phyloP scores from a whole-genome alignment of 1,284 basidiomycete genomes.

The Fomitopsis pinicola region DNA sequence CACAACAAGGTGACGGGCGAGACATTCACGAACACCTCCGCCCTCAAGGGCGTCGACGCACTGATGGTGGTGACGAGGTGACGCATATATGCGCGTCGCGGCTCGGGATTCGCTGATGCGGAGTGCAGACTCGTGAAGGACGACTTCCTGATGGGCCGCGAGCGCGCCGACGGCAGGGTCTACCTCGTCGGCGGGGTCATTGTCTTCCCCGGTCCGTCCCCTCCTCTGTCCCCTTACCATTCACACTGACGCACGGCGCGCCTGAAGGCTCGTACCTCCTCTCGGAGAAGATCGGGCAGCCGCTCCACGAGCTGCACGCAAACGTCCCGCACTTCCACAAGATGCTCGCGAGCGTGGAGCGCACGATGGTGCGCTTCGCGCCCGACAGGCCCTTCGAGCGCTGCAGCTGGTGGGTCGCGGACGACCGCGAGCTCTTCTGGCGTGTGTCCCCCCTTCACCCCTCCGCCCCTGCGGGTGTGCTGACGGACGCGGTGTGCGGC shows the following conservation, averaged over 20 bases:
- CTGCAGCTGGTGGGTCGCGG: conserved; percentile 38
- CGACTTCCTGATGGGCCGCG: conserved; percentile 37
- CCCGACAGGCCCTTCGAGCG: conserved; percentile 37
- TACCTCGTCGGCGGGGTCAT: conserved; percentile 37
- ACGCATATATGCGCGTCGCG: not conserved
- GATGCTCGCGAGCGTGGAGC: conserved; percentile 35
- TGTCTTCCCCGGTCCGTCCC: conserved; percentile 29
- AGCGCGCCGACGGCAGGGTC: conserved; percentile 33
- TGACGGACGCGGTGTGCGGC: not conserved
- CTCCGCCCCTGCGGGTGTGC: not conserved
- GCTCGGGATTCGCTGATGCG: not conserved
- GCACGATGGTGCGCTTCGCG: conserved; percentile 35
- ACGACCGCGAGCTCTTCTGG: conserved; percentile 33
- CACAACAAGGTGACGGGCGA: conserved; percentile 33
- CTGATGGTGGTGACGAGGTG: conserved; percentile 24
- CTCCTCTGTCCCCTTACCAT: too few relatives aligned
- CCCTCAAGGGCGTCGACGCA: conserved; percentile 27
- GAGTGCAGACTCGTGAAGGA: conserved; percentile 32
- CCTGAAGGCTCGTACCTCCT: conserved; percentile 33
- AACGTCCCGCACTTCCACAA: conserved; percentile 40
- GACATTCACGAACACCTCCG: conserved; percentile 14
- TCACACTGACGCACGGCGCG: too few relatives aligned
- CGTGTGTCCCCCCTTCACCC: conserved; percentile 16
- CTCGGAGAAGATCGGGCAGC: conserved; percentile 33
- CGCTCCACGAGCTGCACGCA: conserved; percentile 28